phyloP scores from a whole-genome alignment of 2,329 filamentous ascomycete genomes.

The Cercospora citrullina region DNA sequence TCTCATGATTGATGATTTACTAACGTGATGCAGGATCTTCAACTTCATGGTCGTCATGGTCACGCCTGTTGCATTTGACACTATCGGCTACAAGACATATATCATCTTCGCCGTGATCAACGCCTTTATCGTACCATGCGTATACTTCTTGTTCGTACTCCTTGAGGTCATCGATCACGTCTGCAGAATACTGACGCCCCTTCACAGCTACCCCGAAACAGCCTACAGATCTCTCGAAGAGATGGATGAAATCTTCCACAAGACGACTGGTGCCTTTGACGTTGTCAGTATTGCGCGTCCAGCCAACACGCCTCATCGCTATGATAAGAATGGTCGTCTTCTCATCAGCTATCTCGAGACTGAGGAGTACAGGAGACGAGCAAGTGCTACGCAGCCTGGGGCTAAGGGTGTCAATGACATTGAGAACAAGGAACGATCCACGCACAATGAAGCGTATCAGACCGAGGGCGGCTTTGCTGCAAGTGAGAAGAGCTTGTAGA shows the following conservation, averaged over 20 bases:
- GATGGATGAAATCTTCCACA: constrained; percentile 65
- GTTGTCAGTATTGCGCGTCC: constrained; percentile 53
- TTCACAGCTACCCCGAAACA: constrained; percentile 54
- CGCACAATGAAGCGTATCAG: constrained; percentile 19
- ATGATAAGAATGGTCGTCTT: constrained; percentile 58
- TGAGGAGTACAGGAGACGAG: constrained; percentile 26
- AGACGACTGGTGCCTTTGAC: constrained; percentile 51
- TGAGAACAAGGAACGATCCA: constrained; percentile 23
- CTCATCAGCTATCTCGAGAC: constrained; percentile 52
- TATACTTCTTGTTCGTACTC: constrained; percentile 32
- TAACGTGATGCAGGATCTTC: constrained; percentile 37
- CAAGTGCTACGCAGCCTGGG: constrained; percentile 11
- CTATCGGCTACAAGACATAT: constrained; percentile 44
- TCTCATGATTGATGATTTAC: constrained; percentile 18
- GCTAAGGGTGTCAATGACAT: constrained; percentile 10
- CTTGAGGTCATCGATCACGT: background rate
- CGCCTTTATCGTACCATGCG: constrained; percentile 56
- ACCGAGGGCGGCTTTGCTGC: constrained; percentile 15
- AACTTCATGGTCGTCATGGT: constrained; percentile 53
- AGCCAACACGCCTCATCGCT: constrained; percentile 54
- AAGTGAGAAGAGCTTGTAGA: constrained; percentile 24
- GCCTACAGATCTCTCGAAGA: constrained; percentile 64
- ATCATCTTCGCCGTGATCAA: constrained; percentile 65
- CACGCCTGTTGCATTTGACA: constrained; percentile 58
- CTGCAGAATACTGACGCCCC: background rate